Evolutionary conservation across 2,329 filamentous ascomycete genomes (phyloP), one percentile per base, ranked within the genome.

Genomic region (Sclerotinia sclerotiorum): DNA sequence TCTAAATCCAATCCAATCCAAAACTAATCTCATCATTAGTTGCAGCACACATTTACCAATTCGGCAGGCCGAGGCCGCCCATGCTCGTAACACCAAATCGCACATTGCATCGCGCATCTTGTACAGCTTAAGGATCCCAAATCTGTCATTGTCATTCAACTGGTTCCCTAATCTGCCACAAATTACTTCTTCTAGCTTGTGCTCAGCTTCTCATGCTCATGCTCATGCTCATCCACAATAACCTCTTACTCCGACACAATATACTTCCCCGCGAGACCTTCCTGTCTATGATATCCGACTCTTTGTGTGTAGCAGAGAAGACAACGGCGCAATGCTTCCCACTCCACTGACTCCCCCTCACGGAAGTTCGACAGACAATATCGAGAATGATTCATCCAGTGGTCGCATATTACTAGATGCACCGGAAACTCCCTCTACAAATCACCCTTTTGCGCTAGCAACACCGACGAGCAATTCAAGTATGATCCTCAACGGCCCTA

Each of bases 341-440:
- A 68, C 72, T 69, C 73, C 72, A 29, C 67, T 73, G 48, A 74
- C 73, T 68, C 73, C 73, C 52, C 72, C 72, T 17, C 70, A 70
- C 65, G 73, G 73, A 65, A 46, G 70, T 66, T 72, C 71, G 48
- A 46, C 69, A 67, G 71, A 73, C 62, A 65, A 32, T 21, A 21
- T 52, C 32, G 61, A 65, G 57, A 64, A 55, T 46, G 69, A 68
- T 57, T 61, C 68, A 57, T 57, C 72, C 44, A 69, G 69, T 68
- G 70, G 67, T 49, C 64, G 70, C 19, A 65, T 60, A 35, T 15
- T 68, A 29, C 29, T 60, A 44, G 60, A 46, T n/a, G 60, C 51
- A 60, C 17, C 65, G 32, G 57, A 32, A 49, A 27, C 52, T 27
- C 44, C 65, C 48, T 21, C 39, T 60, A 44, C 32, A 48, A 49